These are phyloP conservation scores for Ustulina deusta DNA, from an alignment of 2,329 filamentous ascomycete species.

Conservation along the genomic window DNA sequence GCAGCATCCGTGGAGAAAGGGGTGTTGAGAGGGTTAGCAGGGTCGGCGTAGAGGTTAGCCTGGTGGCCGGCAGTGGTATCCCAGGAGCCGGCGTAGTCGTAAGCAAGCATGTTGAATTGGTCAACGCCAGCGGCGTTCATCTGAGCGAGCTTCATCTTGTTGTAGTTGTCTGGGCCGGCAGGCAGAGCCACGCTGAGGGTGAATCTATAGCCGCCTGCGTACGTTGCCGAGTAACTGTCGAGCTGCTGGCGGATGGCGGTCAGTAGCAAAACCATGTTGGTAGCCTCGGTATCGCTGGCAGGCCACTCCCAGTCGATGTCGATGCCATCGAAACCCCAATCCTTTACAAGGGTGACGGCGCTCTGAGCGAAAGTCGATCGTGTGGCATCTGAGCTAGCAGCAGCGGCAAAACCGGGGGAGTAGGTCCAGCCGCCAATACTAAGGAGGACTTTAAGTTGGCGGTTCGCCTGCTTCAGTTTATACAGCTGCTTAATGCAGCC, in stretches of 20 bases:
- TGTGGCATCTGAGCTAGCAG: constrained; percentile 71
- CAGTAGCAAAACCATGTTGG: constrained; percentile 60
- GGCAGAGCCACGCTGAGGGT: constrained; percentile 66
- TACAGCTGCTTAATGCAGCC: constrained; percentile 85
- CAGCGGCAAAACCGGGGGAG: constrained; percentile 78
- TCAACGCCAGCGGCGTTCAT: constrained; percentile 63
- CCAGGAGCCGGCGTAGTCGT: constrained; percentile 80
- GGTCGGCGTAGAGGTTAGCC: constrained; percentile 75
- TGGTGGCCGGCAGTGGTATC: constrained; percentile 72
- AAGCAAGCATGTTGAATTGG: constrained; percentile 75
- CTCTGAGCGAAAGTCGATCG: constrained; percentile 76
- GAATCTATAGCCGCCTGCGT: constrained; percentile 63
- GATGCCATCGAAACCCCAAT: constrained; percentile 71
- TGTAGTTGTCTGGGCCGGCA: constrained; percentile 62
- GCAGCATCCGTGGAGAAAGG: constrained; percentile 77
- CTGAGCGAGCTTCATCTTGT: constrained; percentile 58
- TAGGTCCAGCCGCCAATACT: constrained; percentile 91
- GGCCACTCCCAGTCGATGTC: constrained; percentile 59
- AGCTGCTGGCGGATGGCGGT: constrained; percentile 60
- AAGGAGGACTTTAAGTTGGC: constrained; percentile 81
- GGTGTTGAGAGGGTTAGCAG: constrained; percentile 67
- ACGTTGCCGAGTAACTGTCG: constrained; percentile 60
- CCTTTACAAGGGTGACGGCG: constrained; percentile 76
- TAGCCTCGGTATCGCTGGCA: constrained; percentile 54
- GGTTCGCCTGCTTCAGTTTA: constrained; percentile 80